phyloP scores from a whole-genome alignment of 78 protist species.

The Isochrysis galbana region DNA sequence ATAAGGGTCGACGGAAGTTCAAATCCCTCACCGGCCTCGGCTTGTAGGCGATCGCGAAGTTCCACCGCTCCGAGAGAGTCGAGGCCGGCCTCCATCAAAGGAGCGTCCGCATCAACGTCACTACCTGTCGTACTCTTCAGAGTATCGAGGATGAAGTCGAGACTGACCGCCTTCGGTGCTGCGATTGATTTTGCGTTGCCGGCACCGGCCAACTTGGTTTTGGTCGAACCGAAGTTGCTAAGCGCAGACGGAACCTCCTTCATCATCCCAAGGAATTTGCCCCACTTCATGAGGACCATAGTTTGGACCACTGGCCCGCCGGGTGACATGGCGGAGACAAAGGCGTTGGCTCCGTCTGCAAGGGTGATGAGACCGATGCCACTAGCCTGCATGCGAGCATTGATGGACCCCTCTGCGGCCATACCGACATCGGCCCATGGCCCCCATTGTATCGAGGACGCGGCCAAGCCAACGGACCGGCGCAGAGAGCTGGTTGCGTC shows the following conservation, averaged over 20 bases:
- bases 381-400: not conserved
- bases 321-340: too few species aligned
- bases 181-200: not conserved
- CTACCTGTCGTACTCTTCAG: not conserved
- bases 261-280: not conserved
- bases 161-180: not conserved
- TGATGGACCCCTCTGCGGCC: not conserved
- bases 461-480: not conserved
- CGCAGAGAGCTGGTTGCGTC: constrained; percentile 6
- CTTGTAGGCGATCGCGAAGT: not conserved
- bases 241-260: not conserved
- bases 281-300: not conserved
- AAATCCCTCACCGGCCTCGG: not conserved
- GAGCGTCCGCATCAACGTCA: not conserved
- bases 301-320: not conserved
- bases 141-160: not conserved
- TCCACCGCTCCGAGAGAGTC: not conserved
- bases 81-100: not conserved
- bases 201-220: not conserved
- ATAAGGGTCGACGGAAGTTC: not conserved
- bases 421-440: constrained; percentile 31
- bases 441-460: not conserved
- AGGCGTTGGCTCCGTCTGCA: not conserved
- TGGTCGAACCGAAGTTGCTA: not conserved
- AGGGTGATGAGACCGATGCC: not conserved